Evolutionary conservation across 1,284 basidiomycete genomes (phyloP).

Genomic region (Leccinum huronense): DNA sequence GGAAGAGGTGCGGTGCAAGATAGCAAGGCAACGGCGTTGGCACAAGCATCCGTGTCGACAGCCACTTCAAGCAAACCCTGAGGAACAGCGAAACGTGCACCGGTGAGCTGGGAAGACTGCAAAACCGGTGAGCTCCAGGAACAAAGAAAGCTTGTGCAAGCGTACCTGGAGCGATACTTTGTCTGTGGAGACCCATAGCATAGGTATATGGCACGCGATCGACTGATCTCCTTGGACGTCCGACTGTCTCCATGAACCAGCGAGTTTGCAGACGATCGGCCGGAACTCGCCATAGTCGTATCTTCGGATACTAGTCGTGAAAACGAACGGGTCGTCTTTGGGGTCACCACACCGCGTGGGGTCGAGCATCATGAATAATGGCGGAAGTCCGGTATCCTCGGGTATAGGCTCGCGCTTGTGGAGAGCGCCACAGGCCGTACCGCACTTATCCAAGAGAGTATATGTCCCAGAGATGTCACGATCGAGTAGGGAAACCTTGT

Average conservation of each 20-base stretch:
- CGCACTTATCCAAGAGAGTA: constrained; percentile 79
- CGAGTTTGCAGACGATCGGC: constrained; percentile 70
- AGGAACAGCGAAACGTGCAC: constrained; percentile 70
- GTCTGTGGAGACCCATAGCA: constrained; percentile 58
- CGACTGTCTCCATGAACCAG: constrained; percentile 75
- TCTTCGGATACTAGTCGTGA: constrained; percentile 74
- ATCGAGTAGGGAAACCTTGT: constrained; percentile 60
- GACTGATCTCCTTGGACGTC: constrained; percentile 45
- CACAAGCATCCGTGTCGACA: constrained; percentile 61
- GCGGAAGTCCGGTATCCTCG: constrained; percentile 50
- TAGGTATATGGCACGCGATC: constrained; percentile 59
- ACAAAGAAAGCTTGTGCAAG: constrained; percentile 9
- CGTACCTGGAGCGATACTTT: constrained; percentile 54
- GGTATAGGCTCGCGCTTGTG: constrained; percentile 59
- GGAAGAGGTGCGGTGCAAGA: constrained; percentile 71
- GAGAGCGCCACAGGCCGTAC: constrained; percentile 85
- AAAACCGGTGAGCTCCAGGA: constrained; percentile 12
- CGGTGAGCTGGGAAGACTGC: constrained; percentile 47
- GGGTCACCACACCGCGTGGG: constrained; percentile 77
- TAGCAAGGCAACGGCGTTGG: constrained; percentile 74
- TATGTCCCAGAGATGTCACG: constrained; percentile 82
- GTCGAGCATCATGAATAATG: constrained; percentile 82
- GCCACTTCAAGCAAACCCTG: constrained; percentile 51
- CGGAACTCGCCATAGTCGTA: constrained; percentile 80
- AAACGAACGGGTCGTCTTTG: constrained; percentile 75